A percentile compares a stretch with the other conserved stretches of the same genome.
Conservation (phyloP, 208 protist species). For the Leishmania lainsoni region DNA sequence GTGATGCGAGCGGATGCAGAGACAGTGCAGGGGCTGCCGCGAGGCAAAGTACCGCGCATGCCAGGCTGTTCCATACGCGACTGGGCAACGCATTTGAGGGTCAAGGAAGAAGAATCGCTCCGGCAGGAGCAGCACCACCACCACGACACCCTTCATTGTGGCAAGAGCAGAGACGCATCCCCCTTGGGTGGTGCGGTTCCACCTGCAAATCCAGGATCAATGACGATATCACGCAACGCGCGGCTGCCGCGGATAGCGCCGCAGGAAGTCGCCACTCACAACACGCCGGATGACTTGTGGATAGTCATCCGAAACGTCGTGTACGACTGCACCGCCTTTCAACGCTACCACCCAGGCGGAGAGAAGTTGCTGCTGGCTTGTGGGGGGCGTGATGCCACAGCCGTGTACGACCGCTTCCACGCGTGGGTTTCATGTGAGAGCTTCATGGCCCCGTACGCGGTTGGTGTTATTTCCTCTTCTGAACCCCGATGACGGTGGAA, state of each 20-base stretch:
- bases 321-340: conserved; percentile 80
- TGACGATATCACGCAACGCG: background rate
- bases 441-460: conserved; percentile 57
- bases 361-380: conserved; percentile 54
- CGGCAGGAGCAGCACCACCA: conserved; percentile 20
- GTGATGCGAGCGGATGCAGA: conserved; percentile 29
- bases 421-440: conserved; percentile 70
- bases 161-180: background rate
- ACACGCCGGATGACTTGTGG: conserved; percentile 69
- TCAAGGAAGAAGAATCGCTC: conserved; percentile 14
- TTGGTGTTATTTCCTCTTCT: conserved; percentile 37
- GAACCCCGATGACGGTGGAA: background rate
- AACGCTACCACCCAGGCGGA: conserved; percentile 74
- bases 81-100: conserved; percentile 36
- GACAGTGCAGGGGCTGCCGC: conserved; percentile 20
- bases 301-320: conserved; percentile 73
- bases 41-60: conserved; percentile 30
- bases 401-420: conserved; percentile 69
- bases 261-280: conserved; percentile 62
- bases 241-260: conserved; percentile 39
- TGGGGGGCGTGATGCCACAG: conserved; percentile 71
- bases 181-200: background rate
- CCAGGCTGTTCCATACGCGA: conserved; percentile 48
- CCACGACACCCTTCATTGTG: background rate
- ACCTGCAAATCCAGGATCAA: background rate